Base-by-base conservation (phyloP, 495 filamentous ascomycete species). In the Hypomontagnella monticulosa region DNA sequence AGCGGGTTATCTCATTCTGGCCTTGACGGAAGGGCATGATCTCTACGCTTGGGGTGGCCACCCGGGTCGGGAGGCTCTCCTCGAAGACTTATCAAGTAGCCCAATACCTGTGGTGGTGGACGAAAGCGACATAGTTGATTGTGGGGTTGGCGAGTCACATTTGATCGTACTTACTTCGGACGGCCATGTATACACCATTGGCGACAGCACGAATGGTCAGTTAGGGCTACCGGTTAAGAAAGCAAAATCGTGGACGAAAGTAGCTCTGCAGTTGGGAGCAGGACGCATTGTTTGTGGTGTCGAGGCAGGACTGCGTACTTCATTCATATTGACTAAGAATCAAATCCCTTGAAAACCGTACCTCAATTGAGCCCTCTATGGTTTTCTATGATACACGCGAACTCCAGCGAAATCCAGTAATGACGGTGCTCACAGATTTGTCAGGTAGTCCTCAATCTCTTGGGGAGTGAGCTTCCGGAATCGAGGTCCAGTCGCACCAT, bases 361-460 rank as follows among this genome's bases (percentile, higher is more conserved):
- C 60, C 57, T 60, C 50, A 71, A 70, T 66, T 65, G 59, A 48
- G 52, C 63, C 71, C 62, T 81, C 79, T 74, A 78, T 75, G 60
- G 61, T 77, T 72, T 55, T 73, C 73, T 75, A 73, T 80, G 74
- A 67, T 82, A 76, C 75, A 78, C 51, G 55, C 59, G 65, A 67
- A 66, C 70, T 59, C 63, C 53, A 47, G 58, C 38, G 49, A 61
- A 64, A 60, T 44, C 47, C 7, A 63, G 57, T 43, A 52, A 63
- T 32, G n/a, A 40, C 34, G n/a, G 48, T 37, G 57, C 75, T 84
- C 82, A 97, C 83, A 98, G 87, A 82, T 95, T 97, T 75, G 94
- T 97, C 75, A 99, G 80, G 81, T 99, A 99, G 76, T 99, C 95
- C 83, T 99, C 95, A 73, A 99, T 97, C 81, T 99, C 94, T 80